These are phyloP conservation scores for Yamadazyma epiphylla DNA, from an alignment of 1,139 yeast species.

Conservation along the genomic window DNA sequence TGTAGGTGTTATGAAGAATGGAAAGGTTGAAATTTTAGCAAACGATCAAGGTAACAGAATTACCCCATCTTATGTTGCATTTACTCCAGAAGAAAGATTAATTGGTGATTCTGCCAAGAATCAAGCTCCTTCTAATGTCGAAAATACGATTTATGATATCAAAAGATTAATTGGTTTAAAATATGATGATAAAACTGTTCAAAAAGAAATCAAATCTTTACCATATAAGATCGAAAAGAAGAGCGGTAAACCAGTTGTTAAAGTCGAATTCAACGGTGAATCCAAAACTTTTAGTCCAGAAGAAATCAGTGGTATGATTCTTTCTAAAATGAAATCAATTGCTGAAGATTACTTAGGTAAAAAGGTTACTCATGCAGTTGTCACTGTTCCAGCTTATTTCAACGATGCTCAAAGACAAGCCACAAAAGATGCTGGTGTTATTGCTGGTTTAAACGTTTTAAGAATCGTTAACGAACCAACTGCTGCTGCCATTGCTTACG, in stretches of 20 bases:
- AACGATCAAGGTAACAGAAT: slow-evolving; percentile 96
- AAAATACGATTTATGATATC: slow-evolving; percentile 78
- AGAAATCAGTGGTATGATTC: slow-evolving; percentile 88
- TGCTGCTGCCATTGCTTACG: slow-evolving; percentile 98
- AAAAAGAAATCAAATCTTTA: slow-evolving; percentile 77
- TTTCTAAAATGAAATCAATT: slow-evolving; percentile 87
- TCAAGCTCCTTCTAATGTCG: slow-evolving; percentile 81
- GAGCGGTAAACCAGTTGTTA: slow-evolving; percentile 77
- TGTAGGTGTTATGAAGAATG: slow-evolving; percentile 91
- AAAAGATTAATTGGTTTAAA: slow-evolving; percentile 84
- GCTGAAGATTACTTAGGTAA: slow-evolving; percentile 91
- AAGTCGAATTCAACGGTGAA: slow-evolving; percentile 66
- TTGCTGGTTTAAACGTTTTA: slow-evolving; percentile 91
- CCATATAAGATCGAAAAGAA: slow-evolving; percentile 69
- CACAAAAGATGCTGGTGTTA: slow-evolving; percentile 95
- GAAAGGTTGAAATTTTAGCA: slow-evolving; percentile 88
- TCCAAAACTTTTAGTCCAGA: slow-evolving; percentile 78
- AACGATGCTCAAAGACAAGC: slow-evolving; percentile 99
- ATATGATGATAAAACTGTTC: slow-evolving; percentile 70
- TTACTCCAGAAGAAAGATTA: slow-evolving; percentile 79
- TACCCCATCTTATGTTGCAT: slow-evolving; percentile 88
- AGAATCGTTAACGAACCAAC: slow-evolving; percentile 98
- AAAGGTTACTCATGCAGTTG: slow-evolving; percentile 90
- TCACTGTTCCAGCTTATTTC: slow-evolving; percentile 96
- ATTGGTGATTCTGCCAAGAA: slow-evolving; percentile 96